These are phyloP conservation scores for Ligustrum vulgare DNA, from an alignment of 257 asterid genomes.

Conservation along the genomic window DNA sequence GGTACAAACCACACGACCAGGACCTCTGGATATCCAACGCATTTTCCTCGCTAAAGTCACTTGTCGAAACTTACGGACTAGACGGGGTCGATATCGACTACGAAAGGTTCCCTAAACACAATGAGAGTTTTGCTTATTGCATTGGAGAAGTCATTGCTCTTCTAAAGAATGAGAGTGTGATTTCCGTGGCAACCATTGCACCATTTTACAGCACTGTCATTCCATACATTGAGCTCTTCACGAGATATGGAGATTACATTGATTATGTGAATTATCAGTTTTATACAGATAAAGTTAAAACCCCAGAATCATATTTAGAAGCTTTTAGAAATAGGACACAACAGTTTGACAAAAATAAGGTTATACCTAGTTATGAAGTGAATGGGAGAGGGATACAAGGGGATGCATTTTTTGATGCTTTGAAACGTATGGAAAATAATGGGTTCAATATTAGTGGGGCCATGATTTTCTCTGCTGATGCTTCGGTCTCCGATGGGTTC, in stretches of 20 bases:
- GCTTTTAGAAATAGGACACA: conserved; percentile 41
- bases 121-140: conserved; percentile 55
- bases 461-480: conserved; percentile 80
- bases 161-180: conserved; percentile 56
- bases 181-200: conserved; percentile 60
- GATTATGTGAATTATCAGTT: conserved; percentile 73
- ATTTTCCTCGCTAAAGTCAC: conserved; percentile 46
- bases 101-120: conserved; percentile 44
- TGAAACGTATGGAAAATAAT: conserved; percentile 40
- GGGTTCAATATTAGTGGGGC: conserved; percentile 57
- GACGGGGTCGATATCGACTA: conserved; percentile 78
- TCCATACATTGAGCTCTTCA: conserved; percentile 48
- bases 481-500: conserved; percentile 47
- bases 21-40: conserved; percentile 65
- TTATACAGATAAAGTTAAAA: conserved; percentile 54
- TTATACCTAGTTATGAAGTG: conserved; percentile 71
- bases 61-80: conserved; percentile 44
- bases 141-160: conserved; percentile 57
- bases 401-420: conserved; percentile 55
- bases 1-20: conserved; percentile 50
- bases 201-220: conserved; percentile 49
- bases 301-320: conserved; percentile 42
- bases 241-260: conserved; percentile 37
- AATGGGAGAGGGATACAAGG: conserved; percentile 84
- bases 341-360: conserved; percentile 42